These are phyloP conservation scores for Metschnikowia dekortorum DNA, from an alignment of 805 yeast genomes.

Conservation along the genomic window DNA sequence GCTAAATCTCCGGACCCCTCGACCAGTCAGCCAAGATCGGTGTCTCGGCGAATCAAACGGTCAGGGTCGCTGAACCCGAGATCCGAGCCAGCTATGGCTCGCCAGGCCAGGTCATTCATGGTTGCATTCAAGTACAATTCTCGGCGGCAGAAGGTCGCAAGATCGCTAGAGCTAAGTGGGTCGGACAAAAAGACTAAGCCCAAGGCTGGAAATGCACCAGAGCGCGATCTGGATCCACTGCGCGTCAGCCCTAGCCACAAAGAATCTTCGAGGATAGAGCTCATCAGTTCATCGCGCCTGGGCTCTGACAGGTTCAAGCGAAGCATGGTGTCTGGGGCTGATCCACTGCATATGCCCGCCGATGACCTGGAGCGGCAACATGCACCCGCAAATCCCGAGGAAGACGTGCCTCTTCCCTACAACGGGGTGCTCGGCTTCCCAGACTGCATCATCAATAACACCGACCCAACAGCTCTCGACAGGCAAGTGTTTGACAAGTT, in stretches of 20 bases:
- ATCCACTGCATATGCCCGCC: not conserved
- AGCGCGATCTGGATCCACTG: not conserved
- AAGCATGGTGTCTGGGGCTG: not conserved
- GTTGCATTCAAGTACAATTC: not conserved
- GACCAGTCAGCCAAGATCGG: not conserved
- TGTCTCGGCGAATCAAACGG: not conserved
- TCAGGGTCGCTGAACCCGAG: not conserved
- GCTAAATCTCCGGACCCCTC: not conserved
- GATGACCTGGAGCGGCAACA: not conserved
- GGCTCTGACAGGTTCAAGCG: not conserved
- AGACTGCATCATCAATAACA: constrained; percentile 55
- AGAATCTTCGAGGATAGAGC: not conserved
- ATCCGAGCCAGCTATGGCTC: not conserved
- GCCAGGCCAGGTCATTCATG: not conserved
- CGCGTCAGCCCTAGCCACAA: not conserved
- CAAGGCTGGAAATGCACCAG: not conserved
- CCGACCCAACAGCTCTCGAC: constrained; percentile 56
- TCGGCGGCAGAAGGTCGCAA: not conserved
- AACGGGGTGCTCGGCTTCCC: constrained; percentile 58
- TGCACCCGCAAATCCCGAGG: not conserved
- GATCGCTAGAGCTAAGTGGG: not conserved
- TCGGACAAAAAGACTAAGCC: not conserved
- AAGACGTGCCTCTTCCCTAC: constrained; percentile 44
- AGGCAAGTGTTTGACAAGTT: constrained; percentile 40
- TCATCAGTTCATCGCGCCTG: not conserved